Percentiles rank a stretch among this genome's conserved stretches.
Conservation (phyloP, 192 early-diverging fungal species). For the Entomortierella beljakovae region DNA sequence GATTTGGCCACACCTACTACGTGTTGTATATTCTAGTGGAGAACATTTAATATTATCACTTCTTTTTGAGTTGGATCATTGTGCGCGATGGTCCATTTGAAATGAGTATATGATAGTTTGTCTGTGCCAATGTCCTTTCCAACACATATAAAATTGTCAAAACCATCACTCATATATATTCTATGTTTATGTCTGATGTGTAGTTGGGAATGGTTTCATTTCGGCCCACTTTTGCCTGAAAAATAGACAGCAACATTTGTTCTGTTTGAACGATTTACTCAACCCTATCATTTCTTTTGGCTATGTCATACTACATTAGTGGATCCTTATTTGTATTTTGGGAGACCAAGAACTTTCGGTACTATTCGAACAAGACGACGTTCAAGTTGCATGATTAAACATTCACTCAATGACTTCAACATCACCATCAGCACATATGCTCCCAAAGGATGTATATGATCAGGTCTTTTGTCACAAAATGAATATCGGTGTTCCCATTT, state of each 20-base stretch:
- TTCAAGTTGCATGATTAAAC: neutral
- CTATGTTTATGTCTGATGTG: constrained; percentile 15
- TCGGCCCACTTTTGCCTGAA: constrained; percentile 11
- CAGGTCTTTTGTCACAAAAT: neutral
- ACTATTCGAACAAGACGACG: too few relatives aligned
- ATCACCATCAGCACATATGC: neutral
- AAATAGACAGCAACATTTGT: neutral
- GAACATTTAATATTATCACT: constrained; percentile 1
- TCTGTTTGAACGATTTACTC: constrained; percentile 5
- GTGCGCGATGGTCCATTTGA: constrained; percentile 14
- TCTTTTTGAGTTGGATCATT: constrained; percentile 12
- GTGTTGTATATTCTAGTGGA: constrained; percentile 1
- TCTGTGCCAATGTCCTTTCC: constrained; percentile 14
- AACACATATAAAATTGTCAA: constrained; percentile 22
- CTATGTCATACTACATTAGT: too few relatives aligned
- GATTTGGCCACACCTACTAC: constrained; percentile 6
- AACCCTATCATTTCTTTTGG: constrained; percentile 2
- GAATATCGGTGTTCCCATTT: neutral
- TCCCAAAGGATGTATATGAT: neutral
- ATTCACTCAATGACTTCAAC: neutral
- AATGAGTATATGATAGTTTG: constrained; percentile 5
- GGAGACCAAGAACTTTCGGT: too few relatives aligned
- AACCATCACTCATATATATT: constrained; percentile 20
- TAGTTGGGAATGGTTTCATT: constrained; percentile 6
- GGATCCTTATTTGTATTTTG: too few relatives aligned